Conservation (phyloP, 176 grass and related monocot genomes). For the Poa pratensis region DNA sequence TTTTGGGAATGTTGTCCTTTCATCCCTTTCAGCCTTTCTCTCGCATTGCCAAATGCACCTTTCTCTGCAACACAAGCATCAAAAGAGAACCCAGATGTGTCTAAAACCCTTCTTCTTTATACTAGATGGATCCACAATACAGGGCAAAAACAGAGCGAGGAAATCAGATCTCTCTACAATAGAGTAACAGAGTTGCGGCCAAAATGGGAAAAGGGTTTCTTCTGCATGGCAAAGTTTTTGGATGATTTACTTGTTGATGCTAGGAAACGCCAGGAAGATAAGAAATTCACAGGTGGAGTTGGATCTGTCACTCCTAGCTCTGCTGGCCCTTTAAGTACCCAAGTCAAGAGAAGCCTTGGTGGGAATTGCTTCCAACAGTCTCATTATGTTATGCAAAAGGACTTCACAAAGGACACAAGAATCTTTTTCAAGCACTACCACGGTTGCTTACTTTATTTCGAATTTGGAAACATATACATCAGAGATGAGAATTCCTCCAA, state of each 20-base stretch:
- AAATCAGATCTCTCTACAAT: slow-evolving; percentile 78
- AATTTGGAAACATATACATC: slow-evolving; percentile 90
- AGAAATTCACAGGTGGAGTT: slow-evolving; percentile 55
- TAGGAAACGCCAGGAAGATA: slow-evolving; percentile 92
- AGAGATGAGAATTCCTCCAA: slow-evolving; percentile 50
- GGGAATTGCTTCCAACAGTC: slow-evolving; percentile 64
- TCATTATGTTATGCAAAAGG: slow-evolving; percentile 78
- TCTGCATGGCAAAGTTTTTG: slow-evolving; percentile 91
- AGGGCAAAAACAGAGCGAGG: slow-evolving; percentile 87
- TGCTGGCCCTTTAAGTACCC: slow-evolving; percentile 49
- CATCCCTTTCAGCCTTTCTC: slow-evolving; percentile 86
- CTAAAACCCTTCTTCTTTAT: slow-evolving; percentile 95
- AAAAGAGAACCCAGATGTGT: slow-evolving; percentile 81
- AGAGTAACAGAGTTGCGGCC: slow-evolving; percentile 86
- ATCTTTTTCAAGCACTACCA: slow-evolving; percentile 94
- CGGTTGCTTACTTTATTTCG: slow-evolving; percentile 96
- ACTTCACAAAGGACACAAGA: slow-evolving; percentile 91
- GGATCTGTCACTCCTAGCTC: slow-evolving; percentile 46
- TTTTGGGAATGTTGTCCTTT: slow-evolving; percentile 63
- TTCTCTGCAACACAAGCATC: slow-evolving; percentile 69
- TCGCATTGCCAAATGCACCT: slow-evolving; percentile 85
- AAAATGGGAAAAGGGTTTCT: slow-evolving; percentile 97
- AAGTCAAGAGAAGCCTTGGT: slow-evolving; percentile 82
- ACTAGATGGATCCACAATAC: slow-evolving; percentile 98
- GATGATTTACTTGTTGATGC: slow-evolving; percentile 97